Base-by-base conservation (phyloP, 495 filamentous ascomycete species). In the Trichoderma gamsii region DNA sequence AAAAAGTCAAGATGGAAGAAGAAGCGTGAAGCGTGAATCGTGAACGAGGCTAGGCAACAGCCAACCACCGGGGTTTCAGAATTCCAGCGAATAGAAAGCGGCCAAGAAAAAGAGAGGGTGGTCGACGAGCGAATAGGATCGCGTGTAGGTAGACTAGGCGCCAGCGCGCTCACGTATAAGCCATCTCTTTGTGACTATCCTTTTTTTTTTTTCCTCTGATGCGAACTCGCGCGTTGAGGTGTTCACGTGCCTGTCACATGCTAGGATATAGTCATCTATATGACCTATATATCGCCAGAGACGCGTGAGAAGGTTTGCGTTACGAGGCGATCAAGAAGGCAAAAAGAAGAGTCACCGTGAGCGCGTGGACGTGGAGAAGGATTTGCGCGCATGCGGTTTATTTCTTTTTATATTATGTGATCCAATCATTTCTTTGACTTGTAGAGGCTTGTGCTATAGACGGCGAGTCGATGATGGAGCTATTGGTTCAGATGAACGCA, bases 41-140 rank as follows among this genome's bases (percentile, higher is more conserved):
- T 59, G 52, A 59, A 59, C 5, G 52, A 59, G 25, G 52, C 52
- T 59, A 59, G 29, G 29, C 29, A 29, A 59, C n/a, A 61, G 56
- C 25, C 56, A 29, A 25, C 9, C 56, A 32, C 27, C 15, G 56
- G 1, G 16, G 23, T 61, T 61, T 32, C 25, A 32, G 56, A 56
- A 25, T 1, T 12, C 56, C 15, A 49, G 25, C 25, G 4, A 27
- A 61, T 29, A 61, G 21, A 0, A n/a, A 9, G 56, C 27, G 56
- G 56, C 56, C 4, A 61, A 16, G 51, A 7, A 23, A 23, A 11
- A 2, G 27, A 5, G 1, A 7, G 23, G 9, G 11, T 27, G 11
- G 35, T 38, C 35, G 35, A 9, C 27, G 23, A 61, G 27, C 56
- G 56, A 61, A 61, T 61, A 11, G 16, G 6, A 11, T 29, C 25